Percentiles rank a stretch among this genome's conserved stretches.
Conservation (phyloP, 1,139 yeast genomes). For the Candida mesenterica region DNA sequence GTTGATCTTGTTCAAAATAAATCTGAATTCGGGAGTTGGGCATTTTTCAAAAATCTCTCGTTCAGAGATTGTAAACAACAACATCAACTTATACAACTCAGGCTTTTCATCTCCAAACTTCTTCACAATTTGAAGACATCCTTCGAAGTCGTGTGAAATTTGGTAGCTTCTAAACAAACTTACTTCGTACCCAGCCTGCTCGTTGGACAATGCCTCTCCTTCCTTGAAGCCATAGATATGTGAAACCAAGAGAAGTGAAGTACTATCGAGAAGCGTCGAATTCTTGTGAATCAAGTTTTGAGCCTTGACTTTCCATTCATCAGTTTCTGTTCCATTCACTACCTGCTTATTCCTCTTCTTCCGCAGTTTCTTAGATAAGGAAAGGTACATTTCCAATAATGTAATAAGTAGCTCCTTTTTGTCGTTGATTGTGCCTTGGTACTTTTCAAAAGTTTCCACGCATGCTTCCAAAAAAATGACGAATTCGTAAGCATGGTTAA, state of each 20-base stretch:
- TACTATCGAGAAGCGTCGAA: constrained; percentile 49
- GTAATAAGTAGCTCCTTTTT: constrained; percentile 73
- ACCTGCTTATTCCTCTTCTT: constrained; percentile 28
- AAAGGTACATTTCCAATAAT: constrained; percentile 75
- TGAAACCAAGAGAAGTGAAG: constrained; percentile 62
- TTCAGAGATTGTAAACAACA: constrained; percentile 63
- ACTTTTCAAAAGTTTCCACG: constrained; percentile 70
- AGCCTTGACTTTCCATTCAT: constrained; percentile 67
- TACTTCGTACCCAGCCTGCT: constrained; percentile 51
- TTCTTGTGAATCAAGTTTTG: constrained; percentile 45
- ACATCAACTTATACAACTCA: constrained; percentile 63
- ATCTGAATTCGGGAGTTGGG: constrained; percentile 50
- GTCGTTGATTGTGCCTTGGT: constrained; percentile 70
- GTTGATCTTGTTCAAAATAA: constrained; percentile 54
- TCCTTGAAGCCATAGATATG: constrained; percentile 59
- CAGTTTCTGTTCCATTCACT: constrained; percentile 3
- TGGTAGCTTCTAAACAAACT: constrained; percentile 66
- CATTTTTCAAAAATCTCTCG: constrained; percentile 52
- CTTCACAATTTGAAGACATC: constrained; percentile 55
- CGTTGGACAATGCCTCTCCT: constrained; percentile 40
- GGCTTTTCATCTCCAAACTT: constrained; percentile 63
- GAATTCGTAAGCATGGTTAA: constrained; percentile 81
- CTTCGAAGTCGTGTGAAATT: constrained; percentile 54
- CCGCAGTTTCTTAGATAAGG: constrained; percentile 43
- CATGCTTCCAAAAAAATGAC: constrained; percentile 95